Base-by-base conservation (phyloP, 1,139 yeast genomes). In the Pichiaceae sp. region DNA sequence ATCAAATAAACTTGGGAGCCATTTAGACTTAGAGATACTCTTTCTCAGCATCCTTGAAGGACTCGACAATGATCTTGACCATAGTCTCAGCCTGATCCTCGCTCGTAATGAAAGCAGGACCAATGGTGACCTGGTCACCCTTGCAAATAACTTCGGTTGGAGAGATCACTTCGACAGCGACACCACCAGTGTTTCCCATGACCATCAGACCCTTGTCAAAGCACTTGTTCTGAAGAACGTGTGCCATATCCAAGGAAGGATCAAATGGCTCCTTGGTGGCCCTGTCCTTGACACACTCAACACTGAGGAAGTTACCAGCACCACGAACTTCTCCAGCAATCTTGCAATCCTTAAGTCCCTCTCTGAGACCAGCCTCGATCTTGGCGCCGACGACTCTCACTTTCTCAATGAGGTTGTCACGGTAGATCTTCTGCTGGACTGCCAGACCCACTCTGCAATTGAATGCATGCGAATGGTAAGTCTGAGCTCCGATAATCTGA, bases 401-500 rank as follows among this genome's bases (percentile, higher is more conserved):
- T 51, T 75, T 75, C 38, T 63, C 62, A 34, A 74, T 63, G 49
- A 73, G 59, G 18, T 59, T 56, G 31, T 66, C 63, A 34, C 59
- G 54, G 39, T 63, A 58, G 37, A 75, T 66, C 48, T 70, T 72
- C 48, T 70, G 52, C 57, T 75, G 80, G 42, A 75, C 71, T 27
- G 69, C 74, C 42, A 74, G 60, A n/a, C 79, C 78, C 40, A 74
- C 78, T 36, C 59, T 62, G 56, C 80, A 74, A 52, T 72, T 74
- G 57, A 76, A 72, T 15, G 70, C 72, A 50, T 75, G 80, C n/a
- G 74, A 70, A 43, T 75, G 72, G 50, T 75, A 75, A 9, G 82
- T 75, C 54, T 75, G 79, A 39, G 70, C 75, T 39, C 81, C 81
- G 30, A 60, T 38, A 36, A 73, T 62, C 19, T 42, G 41, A 38